Evolutionary conservation across 257 asterid species (phyloP), one percentile per base, ranked within the genome.

Genomic region (Knoxia roxburghii): DNA sequence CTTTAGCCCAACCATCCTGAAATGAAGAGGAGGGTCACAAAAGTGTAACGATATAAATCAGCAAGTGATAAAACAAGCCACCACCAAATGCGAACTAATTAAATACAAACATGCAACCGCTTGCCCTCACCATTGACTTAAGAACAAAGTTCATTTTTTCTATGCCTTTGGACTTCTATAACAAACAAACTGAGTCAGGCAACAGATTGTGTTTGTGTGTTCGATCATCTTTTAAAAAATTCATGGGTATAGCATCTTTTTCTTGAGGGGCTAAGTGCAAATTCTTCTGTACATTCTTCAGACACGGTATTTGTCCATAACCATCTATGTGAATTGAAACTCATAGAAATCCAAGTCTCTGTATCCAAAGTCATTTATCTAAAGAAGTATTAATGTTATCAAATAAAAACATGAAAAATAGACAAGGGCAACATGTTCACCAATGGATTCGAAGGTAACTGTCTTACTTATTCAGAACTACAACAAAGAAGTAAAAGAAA

Each of bases 1-100:
- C 93, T 71, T 79, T 84, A 64, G 73, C 65, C 73, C 76, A 61
- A 65, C 77, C 81, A 52, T 81, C 95, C 89, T 92, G 89, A 81
- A 78, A 53, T 24, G 37, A 57, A 30, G 24, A 64, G 20, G 39
- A 63, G 48, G 60, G 37, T 7, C 48, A 64, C 67, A 12, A 62
- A 57, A 46, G 33, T 39, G 39, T 0, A 51, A 27, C n/a, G 12
- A 49, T 50, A 59, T 8, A 3, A 39, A 37, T 26, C 33, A 71
- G 56, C 40, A 60, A 20, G 18, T 50, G 35, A 53, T 15, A 23
- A 35, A 24, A 51, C 61, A 69, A 14, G 5, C 30, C 12, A 72
- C 23, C 51, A 60, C 14, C 29, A 30, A 21, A 43, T 2, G 26
- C 7, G 10, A 68, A 40, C 6, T 46, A 55, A 54, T 53, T 40